Evolutionary conservation across 306 rosid species (phyloP).

Genomic region (Clitoria ternatea): DNA sequence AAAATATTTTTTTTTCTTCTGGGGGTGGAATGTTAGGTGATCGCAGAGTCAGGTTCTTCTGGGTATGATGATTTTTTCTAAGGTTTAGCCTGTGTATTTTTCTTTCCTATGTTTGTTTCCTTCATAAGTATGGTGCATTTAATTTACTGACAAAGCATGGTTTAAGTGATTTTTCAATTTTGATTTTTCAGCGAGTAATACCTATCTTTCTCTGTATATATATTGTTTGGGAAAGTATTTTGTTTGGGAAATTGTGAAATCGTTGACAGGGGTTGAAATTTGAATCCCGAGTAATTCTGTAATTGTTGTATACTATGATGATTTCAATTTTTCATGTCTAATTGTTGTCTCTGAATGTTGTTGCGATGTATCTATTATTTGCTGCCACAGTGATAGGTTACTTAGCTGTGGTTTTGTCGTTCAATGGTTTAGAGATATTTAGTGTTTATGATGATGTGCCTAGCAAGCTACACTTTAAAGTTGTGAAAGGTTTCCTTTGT

Average conservation of each 20-base stretch:
- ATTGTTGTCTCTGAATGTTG: background rate
- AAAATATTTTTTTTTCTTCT: background rate
- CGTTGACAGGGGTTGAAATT: background rate
- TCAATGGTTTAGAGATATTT: background rate
- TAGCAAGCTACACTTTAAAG: background rate
- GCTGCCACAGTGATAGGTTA: background rate
- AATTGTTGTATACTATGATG: background rate
- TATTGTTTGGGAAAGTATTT: background rate
- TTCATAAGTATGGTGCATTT: background rate
- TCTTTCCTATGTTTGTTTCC: background rate
- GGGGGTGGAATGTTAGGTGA: background rate
- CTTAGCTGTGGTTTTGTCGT: background rate
- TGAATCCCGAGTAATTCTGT: background rate
- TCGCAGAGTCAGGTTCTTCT: background rate
- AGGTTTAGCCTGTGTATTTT: background rate
- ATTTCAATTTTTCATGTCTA: background rate
- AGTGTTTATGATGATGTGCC: background rate
- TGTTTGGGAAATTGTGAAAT: background rate
- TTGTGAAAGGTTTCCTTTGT: background rate
- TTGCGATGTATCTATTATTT: background rate
- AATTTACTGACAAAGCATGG: background rate
- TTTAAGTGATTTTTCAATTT: background rate
- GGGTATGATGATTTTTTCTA: conserved; percentile 20
- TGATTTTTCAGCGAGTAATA: background rate
- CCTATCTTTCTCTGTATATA: background rate